These are phyloP conservation scores for Zangia roseola DNA, from an alignment of 768 basidiomycete genomes.

Conservation along the genomic window DNA sequence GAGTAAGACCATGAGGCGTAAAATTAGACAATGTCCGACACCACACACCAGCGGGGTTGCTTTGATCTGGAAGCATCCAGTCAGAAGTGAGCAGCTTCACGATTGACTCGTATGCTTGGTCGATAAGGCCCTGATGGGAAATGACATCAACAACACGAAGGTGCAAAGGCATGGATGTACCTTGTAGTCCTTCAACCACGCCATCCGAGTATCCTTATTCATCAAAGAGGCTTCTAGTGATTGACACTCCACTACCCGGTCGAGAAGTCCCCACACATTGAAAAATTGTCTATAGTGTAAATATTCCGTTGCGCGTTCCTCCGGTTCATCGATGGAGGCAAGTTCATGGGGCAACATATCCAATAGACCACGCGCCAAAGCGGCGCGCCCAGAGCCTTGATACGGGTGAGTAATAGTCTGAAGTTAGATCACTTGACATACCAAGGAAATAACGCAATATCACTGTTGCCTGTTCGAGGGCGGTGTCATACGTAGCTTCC, in stretches of 20 bases:
- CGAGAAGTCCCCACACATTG: slow-evolving; percentile 65
- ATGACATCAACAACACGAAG: background rate
- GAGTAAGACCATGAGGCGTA: slow-evolving; percentile 30
- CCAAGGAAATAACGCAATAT: slow-evolving; percentile 89
- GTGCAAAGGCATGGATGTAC: slow-evolving; percentile 29
- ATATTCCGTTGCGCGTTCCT: slow-evolving; percentile 72
- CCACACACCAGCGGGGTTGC: slow-evolving; percentile 36
- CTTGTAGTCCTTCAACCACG: slow-evolving; percentile 67
- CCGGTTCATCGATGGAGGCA: slow-evolving; percentile 59
- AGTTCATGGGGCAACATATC: slow-evolving; percentile 64
- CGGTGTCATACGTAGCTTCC: slow-evolving; percentile 69
- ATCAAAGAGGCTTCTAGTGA: slow-evolving; percentile 54
- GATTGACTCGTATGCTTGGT: slow-evolving; percentile 63
- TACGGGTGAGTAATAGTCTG: background rate
- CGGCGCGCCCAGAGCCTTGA: slow-evolving; percentile 70
- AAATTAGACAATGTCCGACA: background rate
- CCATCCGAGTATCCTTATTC: slow-evolving; percentile 54
- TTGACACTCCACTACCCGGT: slow-evolving; percentile 59
- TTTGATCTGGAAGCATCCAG: slow-evolving; percentile 66
- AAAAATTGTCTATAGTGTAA: slow-evolving; percentile 82
- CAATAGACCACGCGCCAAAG: slow-evolving; percentile 60
- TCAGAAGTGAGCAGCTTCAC: slow-evolving; percentile 72
- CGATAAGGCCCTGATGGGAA: slow-evolving; percentile 50
- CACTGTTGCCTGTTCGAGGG: slow-evolving; percentile 84
- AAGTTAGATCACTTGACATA: slow-evolving; percentile 35